Evolutionary conservation across 345 rosid species (phyloP).

Genomic region (Rhizophora mangle): DNA sequence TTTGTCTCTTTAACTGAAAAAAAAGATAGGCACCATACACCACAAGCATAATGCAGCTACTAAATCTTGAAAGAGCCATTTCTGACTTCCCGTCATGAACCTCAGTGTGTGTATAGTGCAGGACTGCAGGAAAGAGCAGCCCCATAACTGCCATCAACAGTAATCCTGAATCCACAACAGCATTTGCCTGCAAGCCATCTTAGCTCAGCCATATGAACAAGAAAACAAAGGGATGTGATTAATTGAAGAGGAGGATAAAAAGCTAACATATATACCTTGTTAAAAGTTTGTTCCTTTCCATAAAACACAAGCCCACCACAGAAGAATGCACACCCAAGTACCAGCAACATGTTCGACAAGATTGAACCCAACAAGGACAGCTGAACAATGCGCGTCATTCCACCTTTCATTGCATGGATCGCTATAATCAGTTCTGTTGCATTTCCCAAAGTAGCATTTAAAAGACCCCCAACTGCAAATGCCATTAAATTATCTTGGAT

Average conservation of each 20-base stretch:
- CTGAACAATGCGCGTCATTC: conserved; percentile 92
- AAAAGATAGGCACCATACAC: conserved; percentile 82
- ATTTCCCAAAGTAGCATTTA: conserved; percentile 94
- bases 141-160: conserved; percentile 98
- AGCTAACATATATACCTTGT: conserved; percentile 51
- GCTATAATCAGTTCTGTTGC: conserved; percentile 93
- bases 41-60: conserved; percentile 87
- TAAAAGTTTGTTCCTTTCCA: conserved; percentile 73
- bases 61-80: conserved; percentile 90
- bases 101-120: conserved; percentile 83
- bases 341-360: conserved; percentile 90
- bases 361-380: conserved; percentile 83
- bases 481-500: conserved; percentile 17
- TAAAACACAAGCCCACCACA: conserved; percentile 71
- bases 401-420: conserved; percentile 64
- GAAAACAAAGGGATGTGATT: conserved; percentile 5
- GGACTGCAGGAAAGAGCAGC: conserved; percentile 85
- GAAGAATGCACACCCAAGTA: conserved; percentile 95
- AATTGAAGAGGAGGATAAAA: conserved; percentile 1
- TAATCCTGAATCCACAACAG: conserved; percentile 79
- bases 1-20: conserved; percentile 70
- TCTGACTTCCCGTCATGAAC: conserved; percentile 83
- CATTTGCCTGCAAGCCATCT: conserved; percentile 61
- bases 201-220: conserved; percentile 26
- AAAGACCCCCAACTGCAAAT: conserved; percentile 79